Percentiles rank a stretch among this genome's conserved stretches.
phyloP scores from a whole-genome alignment of 257 asterid species.

The Ilex asprella region DNA sequence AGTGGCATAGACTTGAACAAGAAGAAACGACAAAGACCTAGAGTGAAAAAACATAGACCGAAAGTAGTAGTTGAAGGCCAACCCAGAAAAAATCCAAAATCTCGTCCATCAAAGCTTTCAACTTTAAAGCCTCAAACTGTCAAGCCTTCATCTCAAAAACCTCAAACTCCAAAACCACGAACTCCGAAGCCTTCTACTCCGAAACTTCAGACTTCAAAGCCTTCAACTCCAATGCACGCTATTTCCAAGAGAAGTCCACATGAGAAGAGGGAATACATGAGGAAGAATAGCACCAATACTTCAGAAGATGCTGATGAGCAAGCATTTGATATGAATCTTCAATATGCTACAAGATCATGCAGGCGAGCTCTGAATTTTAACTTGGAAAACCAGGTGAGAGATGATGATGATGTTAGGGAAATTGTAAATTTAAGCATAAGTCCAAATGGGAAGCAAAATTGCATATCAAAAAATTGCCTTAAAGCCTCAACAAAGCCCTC shows the following conservation, averaged over 20 bases:
- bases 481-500: not conserved
- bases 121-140: conserved; percentile 10
- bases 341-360: conserved; percentile 6
- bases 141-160: conserved; percentile 5
- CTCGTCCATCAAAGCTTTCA: conserved; percentile 2
- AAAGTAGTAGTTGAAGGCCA: conserved; percentile 32
- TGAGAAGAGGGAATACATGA: not conserved
- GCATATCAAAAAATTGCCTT: not conserved
- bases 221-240: not conserved
- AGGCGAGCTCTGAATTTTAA: conserved; percentile 19
- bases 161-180: conserved; percentile 3
- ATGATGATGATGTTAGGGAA: not conserved
- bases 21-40: conserved; percentile 12
- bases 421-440: not conserved
- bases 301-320: not conserved
- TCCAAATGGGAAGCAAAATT: not conserved
- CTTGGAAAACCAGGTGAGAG: not conserved
- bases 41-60: conserved; percentile 33
- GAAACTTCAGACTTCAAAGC: not conserved
- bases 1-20: conserved; percentile 3
- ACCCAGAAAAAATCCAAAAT: conserved; percentile 11
- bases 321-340: not conserved
- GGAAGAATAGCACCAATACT: not conserved
- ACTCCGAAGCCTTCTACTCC: conserved; percentile 14
- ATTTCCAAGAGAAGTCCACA: not conserved